phyloP scores from a whole-genome alignment of 208 protist genomes.

The Acanthamoeba royreba region DNA sequence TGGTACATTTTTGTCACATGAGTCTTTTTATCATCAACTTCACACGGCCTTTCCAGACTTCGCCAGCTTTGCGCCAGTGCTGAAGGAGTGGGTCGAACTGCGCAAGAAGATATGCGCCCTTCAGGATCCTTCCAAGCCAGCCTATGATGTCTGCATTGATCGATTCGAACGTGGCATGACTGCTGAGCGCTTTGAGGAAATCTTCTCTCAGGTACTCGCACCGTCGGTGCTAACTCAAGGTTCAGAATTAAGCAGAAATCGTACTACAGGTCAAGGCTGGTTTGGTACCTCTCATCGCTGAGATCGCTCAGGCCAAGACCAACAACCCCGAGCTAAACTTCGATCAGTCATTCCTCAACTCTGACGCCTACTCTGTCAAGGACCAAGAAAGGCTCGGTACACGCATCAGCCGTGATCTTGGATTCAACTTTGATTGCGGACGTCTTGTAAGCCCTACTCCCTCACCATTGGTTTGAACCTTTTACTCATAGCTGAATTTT shows the following conservation, averaged over 20 bases:
- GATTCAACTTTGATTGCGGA: not conserved
- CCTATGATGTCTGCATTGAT: constrained; percentile 1
- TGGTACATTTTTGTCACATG: no score
- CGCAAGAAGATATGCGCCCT: not conserved
- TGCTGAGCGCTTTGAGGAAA: not conserved
- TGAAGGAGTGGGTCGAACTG: not conserved
- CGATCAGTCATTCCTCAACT: not conserved
- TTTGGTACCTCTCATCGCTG: not conserved
- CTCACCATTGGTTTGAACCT: no score
- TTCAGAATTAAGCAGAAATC: no score
- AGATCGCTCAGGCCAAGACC: not conserved
- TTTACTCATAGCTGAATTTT: not conserved
- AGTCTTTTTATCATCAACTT: no score
- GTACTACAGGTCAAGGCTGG: constrained; percentile 13
- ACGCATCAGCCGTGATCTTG: not conserved
- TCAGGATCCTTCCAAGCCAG: not conserved
- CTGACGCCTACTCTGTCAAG: not conserved
- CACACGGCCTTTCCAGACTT: no score
- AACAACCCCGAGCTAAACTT: not conserved
- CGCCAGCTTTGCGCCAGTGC: not conserved
- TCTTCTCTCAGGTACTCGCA: not conserved
- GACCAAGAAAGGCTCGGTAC: not conserved
- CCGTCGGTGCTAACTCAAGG: no score
- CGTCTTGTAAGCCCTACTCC: not conserved
- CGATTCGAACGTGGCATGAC: constrained; percentile 12